These are phyloP conservation scores for Populus euphratica DNA, from an alignment of 345 rosid species.

Conservation along the genomic window DNA sequence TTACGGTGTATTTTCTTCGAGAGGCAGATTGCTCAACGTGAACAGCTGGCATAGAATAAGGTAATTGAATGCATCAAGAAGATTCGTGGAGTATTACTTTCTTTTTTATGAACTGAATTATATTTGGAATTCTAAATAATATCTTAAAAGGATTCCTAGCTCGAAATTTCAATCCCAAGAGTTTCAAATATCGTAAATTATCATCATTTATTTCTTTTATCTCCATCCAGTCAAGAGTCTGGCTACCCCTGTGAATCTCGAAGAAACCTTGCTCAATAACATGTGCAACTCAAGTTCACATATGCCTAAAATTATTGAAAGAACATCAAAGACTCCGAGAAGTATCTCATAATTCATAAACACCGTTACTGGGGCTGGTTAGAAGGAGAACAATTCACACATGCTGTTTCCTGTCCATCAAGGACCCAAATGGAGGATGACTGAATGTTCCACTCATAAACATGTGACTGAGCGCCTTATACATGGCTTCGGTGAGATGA, in stretches of 20 bases:
- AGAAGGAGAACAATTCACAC: not conserved
- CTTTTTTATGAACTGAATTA: too few relatives aligned
- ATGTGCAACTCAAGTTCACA: not conserved
- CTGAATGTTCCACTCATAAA: conserved; percentile 54
- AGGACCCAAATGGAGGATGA: conserved; percentile 54
- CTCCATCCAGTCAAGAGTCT: not conserved
- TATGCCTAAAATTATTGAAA: not conserved
- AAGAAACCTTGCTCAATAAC: not conserved
- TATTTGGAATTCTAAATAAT: too few relatives aligned
- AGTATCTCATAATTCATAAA: not conserved
- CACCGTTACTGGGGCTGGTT: not conserved
- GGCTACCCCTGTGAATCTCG: not conserved
- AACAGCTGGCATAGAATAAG: conserved; percentile 71
- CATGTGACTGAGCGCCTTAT: conserved; percentile 59
- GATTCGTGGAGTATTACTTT: conserved; percentile 52
- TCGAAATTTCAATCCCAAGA: too few relatives aligned
- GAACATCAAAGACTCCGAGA: not conserved
- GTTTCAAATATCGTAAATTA: too few relatives aligned
- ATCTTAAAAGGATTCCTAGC: too few relatives aligned
- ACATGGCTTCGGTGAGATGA: conserved; percentile 89
- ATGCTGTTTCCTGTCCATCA: conserved; percentile 41
- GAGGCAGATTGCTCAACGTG: conserved; percentile 79
- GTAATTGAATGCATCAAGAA: conserved; percentile 82
- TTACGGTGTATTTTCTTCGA: conserved; percentile 81
- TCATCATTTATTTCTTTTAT: not conserved